phyloP scores from a whole-genome alignment of 108 stramenopile genomes.

The Nitzschia sp. region DNA sequence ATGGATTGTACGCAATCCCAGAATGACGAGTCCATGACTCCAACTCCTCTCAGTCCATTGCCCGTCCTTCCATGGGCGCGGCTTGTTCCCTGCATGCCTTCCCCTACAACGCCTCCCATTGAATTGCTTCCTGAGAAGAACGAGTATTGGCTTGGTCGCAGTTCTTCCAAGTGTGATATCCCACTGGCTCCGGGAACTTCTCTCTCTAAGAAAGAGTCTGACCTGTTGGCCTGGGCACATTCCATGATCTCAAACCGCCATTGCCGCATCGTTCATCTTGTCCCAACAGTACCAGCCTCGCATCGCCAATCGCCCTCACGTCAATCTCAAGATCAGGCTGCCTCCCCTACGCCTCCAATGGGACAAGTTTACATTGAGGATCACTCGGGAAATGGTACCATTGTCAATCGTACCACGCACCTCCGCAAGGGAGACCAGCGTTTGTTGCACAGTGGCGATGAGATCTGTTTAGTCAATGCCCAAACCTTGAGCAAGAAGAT shows the following conservation, averaged over 20 bases:
- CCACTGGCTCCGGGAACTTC: conserved; percentile 21
- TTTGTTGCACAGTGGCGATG: conserved; percentile 88
- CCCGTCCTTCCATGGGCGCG: conserved; percentile 60
- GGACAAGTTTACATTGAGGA: conserved; percentile 80
- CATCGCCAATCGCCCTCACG: not conserved
- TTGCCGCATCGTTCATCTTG: conserved; percentile 67
- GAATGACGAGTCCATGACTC: conserved; percentile 22
- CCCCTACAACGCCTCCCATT: conserved; percentile 5
- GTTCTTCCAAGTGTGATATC: conserved; percentile 47
- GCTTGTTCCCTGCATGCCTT: conserved; percentile 45
- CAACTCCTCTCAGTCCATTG: conserved; percentile 48
- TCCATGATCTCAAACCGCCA: conserved; percentile 76
- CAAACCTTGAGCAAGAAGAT: conserved; percentile 56
- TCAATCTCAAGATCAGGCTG: not conserved
- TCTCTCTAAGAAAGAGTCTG: conserved; percentile 22
- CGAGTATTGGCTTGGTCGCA: conserved; percentile 28
- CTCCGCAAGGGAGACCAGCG: conserved; percentile 74
- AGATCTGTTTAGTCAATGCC: conserved; percentile 87
- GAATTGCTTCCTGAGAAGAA: conserved; percentile 25
- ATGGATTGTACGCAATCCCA: conserved; percentile 40
- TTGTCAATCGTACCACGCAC: conserved; percentile 72
- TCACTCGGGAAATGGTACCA: conserved; percentile 89
- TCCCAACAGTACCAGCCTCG: not conserved
- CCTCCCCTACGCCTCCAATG: not conserved
- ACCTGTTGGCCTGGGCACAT: conserved; percentile 57